Evolutionary conservation across 176 grass and related monocot genomes (phyloP), one percentile per base, ranked within the genome.

Genomic region (Pontederia paniculata): DNA sequence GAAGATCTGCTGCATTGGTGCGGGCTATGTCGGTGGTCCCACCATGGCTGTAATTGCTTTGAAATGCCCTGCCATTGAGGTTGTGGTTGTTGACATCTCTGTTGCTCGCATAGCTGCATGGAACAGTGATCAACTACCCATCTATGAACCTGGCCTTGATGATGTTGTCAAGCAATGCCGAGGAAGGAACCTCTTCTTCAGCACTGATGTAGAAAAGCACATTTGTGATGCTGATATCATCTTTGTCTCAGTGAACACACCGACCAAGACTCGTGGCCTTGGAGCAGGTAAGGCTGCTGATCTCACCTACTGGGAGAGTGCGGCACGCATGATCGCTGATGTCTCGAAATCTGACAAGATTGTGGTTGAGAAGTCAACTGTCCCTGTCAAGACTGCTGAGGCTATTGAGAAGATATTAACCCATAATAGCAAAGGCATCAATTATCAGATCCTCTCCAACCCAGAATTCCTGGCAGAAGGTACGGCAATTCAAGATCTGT

Each of bases 281-380:
- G 63, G 63, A 16, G 63, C 63, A 4, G 63, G 63, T 48, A 66
- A 66, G 23, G 63, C 63, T 9, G 63, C 63, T 5, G 64, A 67
- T 52, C 64, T 67, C 50, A 67, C 64, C 50, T 67, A 67, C 48
- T 67, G 64, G 64, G 64, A 67, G 49, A 67, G 50, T 9, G 64
- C 64, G 9, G 64, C 64, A 17, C 64, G 64, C 17, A 67, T 67
- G 64, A 67, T 67, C 2, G 64, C 64, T 11, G 31, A 54, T 19
- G 50, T 67, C 48, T 25, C 64, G 6, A 54, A 21, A 17, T 43
- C 28, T 5, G 64, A 67, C 64, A 67, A 67, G 50, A 67, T 67
- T 18, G 64, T 67, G 2, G 64, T 67, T 9, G 64, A 67, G 64
- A 67, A 67, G n/a, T 67, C 64, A 16, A 67, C 50, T 9, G 63